These are phyloP conservation scores for Marchantia polymorpha DNA, from an alignment of 225 moss, liverwort and hornwort species.

Conservation along the genomic window DNA sequence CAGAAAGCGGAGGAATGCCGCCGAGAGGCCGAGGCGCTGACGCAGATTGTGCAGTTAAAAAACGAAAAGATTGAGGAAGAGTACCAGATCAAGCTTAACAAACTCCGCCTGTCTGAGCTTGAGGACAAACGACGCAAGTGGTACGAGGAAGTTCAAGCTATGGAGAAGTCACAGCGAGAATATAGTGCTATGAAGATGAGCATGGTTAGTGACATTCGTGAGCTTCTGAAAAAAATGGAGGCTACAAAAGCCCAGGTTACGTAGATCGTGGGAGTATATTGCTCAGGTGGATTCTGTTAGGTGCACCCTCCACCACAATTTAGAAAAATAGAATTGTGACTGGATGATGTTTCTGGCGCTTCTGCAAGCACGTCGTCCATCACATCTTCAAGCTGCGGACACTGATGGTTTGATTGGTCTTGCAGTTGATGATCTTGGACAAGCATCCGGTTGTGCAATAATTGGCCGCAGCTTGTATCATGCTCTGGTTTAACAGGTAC, in stretches of 20 bases:
- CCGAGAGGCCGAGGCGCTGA: constrained; percentile 80
- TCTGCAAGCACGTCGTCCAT: constrained; percentile 21
- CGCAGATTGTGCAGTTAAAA: constrained; percentile 83
- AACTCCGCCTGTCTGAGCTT: constrained; percentile 72
- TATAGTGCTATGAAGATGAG: constrained; percentile 51
- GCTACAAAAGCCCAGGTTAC: constrained; percentile 34
- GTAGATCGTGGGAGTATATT: constrained; percentile 27
- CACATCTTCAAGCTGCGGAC: constrained; percentile 25
- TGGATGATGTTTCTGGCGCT: constrained; percentile 29
- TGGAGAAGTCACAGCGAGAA: constrained; percentile 49
- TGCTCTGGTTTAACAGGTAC: constrained; percentile 28
- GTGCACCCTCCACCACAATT: constrained; percentile 12
- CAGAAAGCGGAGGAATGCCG: constrained; percentile 92
- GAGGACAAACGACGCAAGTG: constrained; percentile 77
- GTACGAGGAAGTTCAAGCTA: constrained; percentile 67
- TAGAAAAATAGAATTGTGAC: constrained; percentile 9
- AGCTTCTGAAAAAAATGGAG: constrained; percentile 47
- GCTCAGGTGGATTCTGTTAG: constrained; percentile 32
- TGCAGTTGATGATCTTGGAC: constrained; percentile 39
- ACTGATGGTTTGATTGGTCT: constrained; percentile 41
- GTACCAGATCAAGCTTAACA: constrained; percentile 59
- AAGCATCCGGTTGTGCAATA: constrained; percentile 45
- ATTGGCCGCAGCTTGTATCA: constrained; percentile 33
- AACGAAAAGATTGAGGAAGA: constrained; percentile 90
- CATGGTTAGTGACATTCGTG: constrained; percentile 54